phyloP scores from a whole-genome alignment of 352 stramenopile genomes.

The Phytophthora meadii region DNA sequence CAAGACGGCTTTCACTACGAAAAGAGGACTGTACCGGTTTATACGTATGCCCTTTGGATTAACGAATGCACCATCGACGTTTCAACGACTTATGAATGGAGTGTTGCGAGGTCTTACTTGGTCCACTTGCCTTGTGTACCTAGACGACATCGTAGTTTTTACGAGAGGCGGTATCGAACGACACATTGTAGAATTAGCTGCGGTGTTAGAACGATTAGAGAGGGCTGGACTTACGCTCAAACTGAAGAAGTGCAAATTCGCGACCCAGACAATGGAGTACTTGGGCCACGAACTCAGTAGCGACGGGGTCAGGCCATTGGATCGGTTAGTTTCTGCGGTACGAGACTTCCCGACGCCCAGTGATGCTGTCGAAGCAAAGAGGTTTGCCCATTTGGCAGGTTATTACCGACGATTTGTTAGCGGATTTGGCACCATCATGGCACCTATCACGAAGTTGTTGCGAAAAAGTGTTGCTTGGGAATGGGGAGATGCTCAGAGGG shows the following conservation, averaged over 20 bases:
- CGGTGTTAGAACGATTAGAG: slow-evolving; percentile 22
- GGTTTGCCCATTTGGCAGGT: too few species aligned
- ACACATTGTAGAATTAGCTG: slow-evolving; percentile 26
- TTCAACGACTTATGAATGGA: slow-evolving; percentile 36
- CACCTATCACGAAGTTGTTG: too few species aligned
- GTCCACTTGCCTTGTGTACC: slow-evolving; percentile 30
- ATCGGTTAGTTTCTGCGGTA: background rate
- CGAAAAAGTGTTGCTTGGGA: slow-evolving; percentile 1
- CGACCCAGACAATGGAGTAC: too few species aligned
- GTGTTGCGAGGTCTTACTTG: slow-evolving; percentile 28
- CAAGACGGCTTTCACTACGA: slow-evolving; percentile 12
- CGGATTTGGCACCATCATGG: too few species aligned
- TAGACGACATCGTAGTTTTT: slow-evolving; percentile 22
- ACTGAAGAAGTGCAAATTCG: slow-evolving; percentile 32
- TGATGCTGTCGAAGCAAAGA: too few species aligned
- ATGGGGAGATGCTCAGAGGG: background rate
- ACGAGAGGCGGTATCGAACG: slow-evolving; percentile 1
- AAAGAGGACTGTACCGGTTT: background rate
- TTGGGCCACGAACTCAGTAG: too few species aligned
- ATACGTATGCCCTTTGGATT: slow-evolving; percentile 20
- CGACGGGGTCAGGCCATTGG: background rate
- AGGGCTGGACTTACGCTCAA: slow-evolving; percentile 25
- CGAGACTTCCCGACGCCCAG: too few species aligned
- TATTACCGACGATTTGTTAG: too few species aligned
- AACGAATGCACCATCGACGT: slow-evolving; percentile 27